Evolutionary conservation across 2,329 filamentous ascomycete species (phyloP), one percentile per base, ranked within the genome.

Genomic region (Alternaria triticina): DNA sequence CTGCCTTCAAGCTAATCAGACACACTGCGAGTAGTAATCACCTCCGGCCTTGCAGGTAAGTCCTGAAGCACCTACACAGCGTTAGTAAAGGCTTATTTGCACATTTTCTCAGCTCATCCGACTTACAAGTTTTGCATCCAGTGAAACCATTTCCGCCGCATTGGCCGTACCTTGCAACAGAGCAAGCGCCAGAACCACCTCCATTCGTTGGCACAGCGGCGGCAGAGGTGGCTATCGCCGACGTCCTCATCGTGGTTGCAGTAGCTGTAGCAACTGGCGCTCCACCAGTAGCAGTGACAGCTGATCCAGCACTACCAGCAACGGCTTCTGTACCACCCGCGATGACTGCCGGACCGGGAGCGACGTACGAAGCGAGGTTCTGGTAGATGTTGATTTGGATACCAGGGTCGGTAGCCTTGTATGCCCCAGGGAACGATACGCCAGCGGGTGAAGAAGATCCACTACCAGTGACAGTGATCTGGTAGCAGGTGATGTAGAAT

Each of bases 301-400:
- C 58, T 3, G 73, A 71, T 12, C 73, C 71, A 46, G 68, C 71
- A 51, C 72, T 71, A 28, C 75, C 74, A 52, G 74, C 74, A 15
- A 70, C 65, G n/a, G 71, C 72, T 43, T 70, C 72, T 3, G 69
- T 74, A 20, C 75, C 75, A 10, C 74, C 76, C 17, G 70, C 56
- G 49, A 78, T 73, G 33, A 82, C 75, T 36, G 77, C 70, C 15
- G 86, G 86, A 17, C 86, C 86, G 22, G 86, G 86, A 46, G 87
- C 86, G 22, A 73, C 68, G 73, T 88, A 88, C 45, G 73, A 79
- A 61, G 85, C 73, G 23, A 76, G 62, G 10, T 76, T 71, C 57
- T 79, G 71, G 83, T 89, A 90, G 78, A 90, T 85, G 82, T 88
- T 87, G 83, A 89, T 81, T 62, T 83, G 70, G 70, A 90, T 87